These are phyloP conservation scores for Curvularia sp. DNA, from an alignment of 2,329 filamentous ascomycete genomes.

Conservation along the genomic window DNA sequence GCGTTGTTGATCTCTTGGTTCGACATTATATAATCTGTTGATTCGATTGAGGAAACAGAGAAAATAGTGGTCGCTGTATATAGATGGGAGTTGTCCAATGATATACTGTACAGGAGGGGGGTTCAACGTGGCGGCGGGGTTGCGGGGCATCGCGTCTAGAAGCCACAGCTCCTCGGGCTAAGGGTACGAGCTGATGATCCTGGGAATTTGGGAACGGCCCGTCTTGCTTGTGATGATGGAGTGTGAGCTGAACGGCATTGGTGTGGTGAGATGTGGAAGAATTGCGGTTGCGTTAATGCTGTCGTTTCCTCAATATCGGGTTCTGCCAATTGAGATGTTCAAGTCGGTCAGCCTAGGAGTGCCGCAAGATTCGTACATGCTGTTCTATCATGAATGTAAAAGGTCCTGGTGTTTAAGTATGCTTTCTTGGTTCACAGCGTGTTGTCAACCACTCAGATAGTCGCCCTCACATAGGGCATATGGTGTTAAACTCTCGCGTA, in stretches of 20 bases:
- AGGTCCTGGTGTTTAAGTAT: too few relatives aligned
- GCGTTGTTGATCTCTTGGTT: conserved; percentile 47
- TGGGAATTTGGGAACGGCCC: background rate
- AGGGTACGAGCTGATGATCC: background rate
- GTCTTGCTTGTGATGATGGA: background rate
- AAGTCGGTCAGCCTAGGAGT: too few relatives aligned
- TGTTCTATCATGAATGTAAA: too few relatives aligned
- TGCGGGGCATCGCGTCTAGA: background rate
- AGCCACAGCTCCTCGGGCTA: background rate
- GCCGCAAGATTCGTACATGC: too few relatives aligned
- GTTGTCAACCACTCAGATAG: too few relatives aligned
- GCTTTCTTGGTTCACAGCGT: too few relatives aligned
- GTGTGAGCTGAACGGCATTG: background rate
- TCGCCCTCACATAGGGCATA: background rate
- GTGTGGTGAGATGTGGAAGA: background rate
- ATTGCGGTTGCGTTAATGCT: background rate
- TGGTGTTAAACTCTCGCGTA: background rate
- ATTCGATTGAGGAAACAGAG: background rate
- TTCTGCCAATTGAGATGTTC: too few relatives aligned
- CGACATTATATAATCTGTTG: conserved; percentile 1
- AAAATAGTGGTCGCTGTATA: background rate
- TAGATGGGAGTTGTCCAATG: background rate
- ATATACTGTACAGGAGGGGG: background rate
- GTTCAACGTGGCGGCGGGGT: background rate
- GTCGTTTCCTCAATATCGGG: too few relatives aligned